Evolutionary conservation across 352 stramenopile species (phyloP).

Genomic region (Phytophthora idaei): DNA sequence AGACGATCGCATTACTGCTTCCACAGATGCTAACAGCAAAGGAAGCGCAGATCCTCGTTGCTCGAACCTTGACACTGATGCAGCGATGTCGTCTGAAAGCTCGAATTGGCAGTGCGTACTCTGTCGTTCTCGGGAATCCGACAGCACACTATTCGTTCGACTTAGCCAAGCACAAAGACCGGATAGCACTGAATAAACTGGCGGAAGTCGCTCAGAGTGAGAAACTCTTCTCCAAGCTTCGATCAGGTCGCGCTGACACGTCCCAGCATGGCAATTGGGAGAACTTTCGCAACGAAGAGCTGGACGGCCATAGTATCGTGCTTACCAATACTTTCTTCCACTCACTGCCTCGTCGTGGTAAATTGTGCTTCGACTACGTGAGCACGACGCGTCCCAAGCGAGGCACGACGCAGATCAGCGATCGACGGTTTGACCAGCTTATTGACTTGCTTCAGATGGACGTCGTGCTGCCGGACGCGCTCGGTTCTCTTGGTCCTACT

Average conservation of each 20-base stretch:
- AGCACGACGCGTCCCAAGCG: conserved; percentile 76
- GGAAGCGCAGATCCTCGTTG: conserved; percentile 77
- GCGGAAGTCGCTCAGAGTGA: conserved; percentile 84
- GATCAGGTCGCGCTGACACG: conserved; percentile 65
- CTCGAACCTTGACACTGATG: conserved; percentile 63
- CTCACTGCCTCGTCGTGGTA: conserved; percentile 66
- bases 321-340: conserved; percentile 85
- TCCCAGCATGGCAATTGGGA: conserved; percentile 92
- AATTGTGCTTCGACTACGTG: conserved; percentile 92
- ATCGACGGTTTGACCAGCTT: conserved; percentile 74
- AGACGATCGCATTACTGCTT: conserved; percentile 73
- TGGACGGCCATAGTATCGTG: conserved; percentile 73
- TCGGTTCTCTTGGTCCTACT: conserved; percentile 24
- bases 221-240: conserved; percentile 74
- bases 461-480: conserved; percentile 26
- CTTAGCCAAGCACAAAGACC: conserved; percentile 75
- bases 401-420: conserved; percentile 64
- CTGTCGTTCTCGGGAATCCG: conserved; percentile 82
- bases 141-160: conserved; percentile 86
- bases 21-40: conserved; percentile 86
- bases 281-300: conserved; percentile 92
- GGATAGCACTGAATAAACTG: conserved; percentile 78
- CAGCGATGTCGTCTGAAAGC: conserved; percentile 81
- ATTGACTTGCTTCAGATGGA: conserved; percentile 68
- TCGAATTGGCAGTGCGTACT: conserved; percentile 85